These are phyloP conservation scores for Orbilia ellipsospora DNA, from an alignment of 2,329 filamentous ascomycete species.

Conservation along the genomic window DNA sequence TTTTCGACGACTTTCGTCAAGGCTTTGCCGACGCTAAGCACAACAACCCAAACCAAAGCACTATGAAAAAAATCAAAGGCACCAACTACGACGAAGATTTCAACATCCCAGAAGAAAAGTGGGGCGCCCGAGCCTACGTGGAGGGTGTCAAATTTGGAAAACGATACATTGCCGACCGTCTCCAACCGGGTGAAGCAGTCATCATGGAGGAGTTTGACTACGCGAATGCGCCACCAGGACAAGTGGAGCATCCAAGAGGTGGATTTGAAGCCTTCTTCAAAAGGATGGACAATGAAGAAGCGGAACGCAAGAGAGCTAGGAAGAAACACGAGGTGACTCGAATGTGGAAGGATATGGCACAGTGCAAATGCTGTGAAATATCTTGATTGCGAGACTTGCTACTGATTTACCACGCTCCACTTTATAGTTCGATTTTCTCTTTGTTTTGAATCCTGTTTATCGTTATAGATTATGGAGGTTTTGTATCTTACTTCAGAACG, in stretches of 20 bases:
- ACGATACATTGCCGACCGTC: slow-evolving; percentile 34
- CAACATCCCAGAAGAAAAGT: slow-evolving; percentile 29
- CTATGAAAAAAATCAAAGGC: slow-evolving; percentile 18
- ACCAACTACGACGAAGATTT: slow-evolving; percentile 38
- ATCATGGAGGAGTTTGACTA: slow-evolving; percentile 39
- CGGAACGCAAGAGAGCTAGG: background rate
- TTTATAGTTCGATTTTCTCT: too few relatives aligned
- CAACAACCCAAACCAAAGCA: background rate
- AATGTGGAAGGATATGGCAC: slow-evolving; percentile 25
- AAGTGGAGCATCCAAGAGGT: slow-evolving; percentile 20
- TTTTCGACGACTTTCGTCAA: slow-evolving; percentile 42
- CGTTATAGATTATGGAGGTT: too few relatives aligned
- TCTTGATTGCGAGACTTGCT: background rate
- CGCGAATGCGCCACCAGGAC: background rate
- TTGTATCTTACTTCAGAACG: too few relatives aligned
- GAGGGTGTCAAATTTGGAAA: slow-evolving; percentile 39
- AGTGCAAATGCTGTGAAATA: slow-evolving; percentile 13
- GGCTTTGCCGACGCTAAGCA: slow-evolving; percentile 43
- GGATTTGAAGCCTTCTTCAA: slow-evolving; percentile 25
- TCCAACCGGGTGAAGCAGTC: background rate
- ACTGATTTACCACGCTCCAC: too few relatives aligned
- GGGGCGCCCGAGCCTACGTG: slow-evolving; percentile 35
- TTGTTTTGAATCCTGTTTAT: background rate
- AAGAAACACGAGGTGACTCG: slow-evolving; percentile 12
- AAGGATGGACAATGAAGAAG: slow-evolving; percentile 12